Percentiles rank a stretch among this genome's conserved stretches.
phyloP scores from a whole-genome alignment of 148 eudicot genomes.

The Rheum nobile region DNA sequence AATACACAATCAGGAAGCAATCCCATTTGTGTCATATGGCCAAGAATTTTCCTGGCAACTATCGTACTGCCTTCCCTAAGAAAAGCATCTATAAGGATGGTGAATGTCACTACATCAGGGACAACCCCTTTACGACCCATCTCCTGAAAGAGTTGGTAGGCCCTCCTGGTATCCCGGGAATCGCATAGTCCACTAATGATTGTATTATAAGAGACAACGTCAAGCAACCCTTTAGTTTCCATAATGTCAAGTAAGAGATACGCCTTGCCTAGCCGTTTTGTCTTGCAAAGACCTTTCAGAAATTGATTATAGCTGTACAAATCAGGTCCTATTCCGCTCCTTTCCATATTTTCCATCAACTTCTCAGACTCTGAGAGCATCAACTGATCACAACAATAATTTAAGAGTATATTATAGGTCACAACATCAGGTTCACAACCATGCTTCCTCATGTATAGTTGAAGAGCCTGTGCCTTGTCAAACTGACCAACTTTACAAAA shows the following conservation, averaged over 20 bases:
- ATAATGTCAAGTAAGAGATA: constrained; percentile 60
- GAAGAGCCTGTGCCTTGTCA: constrained; percentile 64
- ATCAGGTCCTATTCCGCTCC: constrained; percentile 50
- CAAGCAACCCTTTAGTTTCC: constrained; percentile 62
- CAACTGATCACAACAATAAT: constrained; percentile 65
- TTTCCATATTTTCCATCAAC: constrained; percentile 58
- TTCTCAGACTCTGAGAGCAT: constrained; percentile 81
- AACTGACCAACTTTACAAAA: constrained; percentile 68
- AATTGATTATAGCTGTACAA: constrained; percentile 80
- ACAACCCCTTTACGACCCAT: constrained; percentile 57
- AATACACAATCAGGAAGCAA: constrained; percentile 52
- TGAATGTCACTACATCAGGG: constrained; percentile 81
- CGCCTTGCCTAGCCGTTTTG: constrained; percentile 69
- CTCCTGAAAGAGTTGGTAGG: constrained; percentile 58
- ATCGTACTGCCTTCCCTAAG: constrained; percentile 48
- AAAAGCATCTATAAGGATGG: constrained; percentile 67
- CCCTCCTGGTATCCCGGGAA: constrained; percentile 29
- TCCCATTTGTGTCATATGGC: constrained; percentile 63
- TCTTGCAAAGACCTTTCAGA: constrained; percentile 88
- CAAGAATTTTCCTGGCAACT: constrained; percentile 50
- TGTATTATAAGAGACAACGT: constrained; percentile 82
- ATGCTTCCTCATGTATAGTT: constrained; percentile 59
- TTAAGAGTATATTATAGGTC: constrained; percentile 69
- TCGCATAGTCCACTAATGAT: constrained; percentile 59
- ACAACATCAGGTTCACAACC: constrained; percentile 77